Evolutionary conservation across 805 yeast species (phyloP), one percentile per base, ranked within the genome.

Genomic region (Wickerhamiella sergipiensis): DNA sequence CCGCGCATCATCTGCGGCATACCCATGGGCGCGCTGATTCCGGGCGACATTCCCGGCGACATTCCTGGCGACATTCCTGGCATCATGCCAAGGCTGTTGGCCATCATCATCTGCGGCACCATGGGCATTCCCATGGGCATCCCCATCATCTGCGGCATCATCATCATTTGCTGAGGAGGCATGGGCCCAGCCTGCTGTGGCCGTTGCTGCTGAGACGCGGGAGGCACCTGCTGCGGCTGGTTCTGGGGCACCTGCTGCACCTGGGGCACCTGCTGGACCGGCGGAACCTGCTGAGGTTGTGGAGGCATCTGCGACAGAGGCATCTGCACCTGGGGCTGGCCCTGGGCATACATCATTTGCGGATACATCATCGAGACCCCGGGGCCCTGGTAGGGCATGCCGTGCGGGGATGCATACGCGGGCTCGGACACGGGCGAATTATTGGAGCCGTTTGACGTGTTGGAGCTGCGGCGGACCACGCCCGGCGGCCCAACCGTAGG

Each of bases 151-250:
- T 40, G 45, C 10, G 47, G 33, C 42, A 48, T 26, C 29, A 48
- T 21, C 47, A 43, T 42, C 40, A 48, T 15, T 39, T 48, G 50
- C 46, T 40, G 50, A 3, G 39, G 26, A 18, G 3, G 49, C 23
- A 46, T 23, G 26, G 22, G 45, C 18, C 36, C 23, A 12, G 29
- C 17, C 39, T 45, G 26, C 49, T n/a, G 49, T 6, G 21, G 6
- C 22, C n/a, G 49, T 29, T 8, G 12, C 15, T 7, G 15, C 15
- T 29, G 33, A 29, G 33, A 3, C 12, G 33, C 33, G 12, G 4
- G 33, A 3, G 33, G 33, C 33, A 29, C 15, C 12, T 7, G 33
- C 40, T 36, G 40, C 7, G 40, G 18, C 19, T 15, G 19, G 10
- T 7, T 3, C 9, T 36, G 17, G 5, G 18, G 19, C 40, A 13